These are phyloP conservation scores for Arachis hypogaea DNA, from an alignment of 306 rosid species.

Conservation along the genomic window DNA sequence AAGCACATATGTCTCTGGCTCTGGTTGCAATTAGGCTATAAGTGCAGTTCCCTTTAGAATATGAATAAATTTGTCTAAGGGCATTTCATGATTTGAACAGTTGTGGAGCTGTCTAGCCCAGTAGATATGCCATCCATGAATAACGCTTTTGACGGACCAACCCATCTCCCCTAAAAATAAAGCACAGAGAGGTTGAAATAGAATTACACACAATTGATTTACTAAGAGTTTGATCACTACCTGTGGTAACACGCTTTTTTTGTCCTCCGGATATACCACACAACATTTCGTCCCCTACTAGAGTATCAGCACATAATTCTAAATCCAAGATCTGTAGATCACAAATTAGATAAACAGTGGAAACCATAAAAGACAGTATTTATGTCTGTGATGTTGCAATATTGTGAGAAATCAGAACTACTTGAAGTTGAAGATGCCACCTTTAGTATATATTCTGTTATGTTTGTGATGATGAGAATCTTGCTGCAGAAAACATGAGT, in stretches of 20 bases:
- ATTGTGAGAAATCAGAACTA: not conserved
- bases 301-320: slow-evolving; percentile 58
- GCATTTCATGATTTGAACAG: slow-evolving; percentile 52
- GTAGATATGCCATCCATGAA: slow-evolving; percentile 64
- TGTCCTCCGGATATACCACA: slow-evolving; percentile 62
- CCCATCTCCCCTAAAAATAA: slow-evolving; percentile 57
- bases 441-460: slow-evolving; percentile 53
- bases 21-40: slow-evolving; percentile 54
- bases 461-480: slow-evolving; percentile 45
- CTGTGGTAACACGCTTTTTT: slow-evolving; percentile 58
- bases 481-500: slow-evolving; percentile 45
- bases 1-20: slow-evolving; percentile 55
- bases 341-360: not conserved
- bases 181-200: not conserved
- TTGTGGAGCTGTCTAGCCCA: slow-evolving; percentile 60
- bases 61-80: slow-evolving; percentile 43
- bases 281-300: slow-evolving; percentile 70
- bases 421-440: slow-evolving; percentile 29
- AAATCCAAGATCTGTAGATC: slow-evolving; percentile 44
- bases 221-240: slow-evolving; percentile 31
- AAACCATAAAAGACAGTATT: not conserved
- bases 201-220: not conserved
- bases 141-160: slow-evolving; percentile 51
- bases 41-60: slow-evolving; percentile 46
- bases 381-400: no score